Percentiles rank a stretch among this genome's conserved stretches.
phyloP scores from a whole-genome alignment of 805 yeast genomes.

The Zygosaccharomyces lentus region DNA sequence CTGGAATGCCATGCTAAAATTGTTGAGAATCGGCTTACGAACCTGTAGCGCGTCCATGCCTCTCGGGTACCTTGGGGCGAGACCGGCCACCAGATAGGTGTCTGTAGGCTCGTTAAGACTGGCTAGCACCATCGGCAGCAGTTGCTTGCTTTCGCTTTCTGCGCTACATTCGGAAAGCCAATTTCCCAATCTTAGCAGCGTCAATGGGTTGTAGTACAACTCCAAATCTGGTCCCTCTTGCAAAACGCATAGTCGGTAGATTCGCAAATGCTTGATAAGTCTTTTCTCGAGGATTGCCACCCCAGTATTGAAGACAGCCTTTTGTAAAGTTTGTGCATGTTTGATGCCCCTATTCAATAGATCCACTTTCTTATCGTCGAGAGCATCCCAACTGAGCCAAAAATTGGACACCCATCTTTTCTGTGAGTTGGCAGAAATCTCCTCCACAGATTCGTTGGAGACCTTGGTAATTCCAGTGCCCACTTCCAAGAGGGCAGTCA shows the following conservation, averaged over 20 bases:
- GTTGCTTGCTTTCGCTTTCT: conserved; percentile 59
- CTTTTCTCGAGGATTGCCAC: conserved; percentile 83
- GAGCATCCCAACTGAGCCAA: conserved; percentile 66
- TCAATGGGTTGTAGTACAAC: conserved; percentile 79
- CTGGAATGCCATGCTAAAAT: conserved; percentile 88
- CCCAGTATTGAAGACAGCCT: conserved; percentile 80
- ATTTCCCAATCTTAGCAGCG: conserved; percentile 74
- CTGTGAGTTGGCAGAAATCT: conserved; percentile 42
- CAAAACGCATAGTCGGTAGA: conserved; percentile 80
- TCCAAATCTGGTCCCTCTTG: conserved; percentile 83
- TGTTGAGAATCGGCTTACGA: conserved; percentile 55
- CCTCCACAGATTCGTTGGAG: conserved; percentile 19
- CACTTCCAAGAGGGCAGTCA: conserved; percentile 77
- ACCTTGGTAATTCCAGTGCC: conserved; percentile 38
- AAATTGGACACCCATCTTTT: conserved; percentile 71
- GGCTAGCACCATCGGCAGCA: conserved; percentile 82
- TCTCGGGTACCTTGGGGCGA: conserved; percentile 76
- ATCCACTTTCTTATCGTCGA: conserved; percentile 42
- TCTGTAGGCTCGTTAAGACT: conserved; percentile 67
- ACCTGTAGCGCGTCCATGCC: conserved; percentile 35
- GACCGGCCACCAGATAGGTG: conserved; percentile 82
- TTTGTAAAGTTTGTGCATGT: conserved; percentile 79
- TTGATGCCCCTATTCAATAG: conserved; percentile 53
- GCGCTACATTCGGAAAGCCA: conserved; percentile 91
- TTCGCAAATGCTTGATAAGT: conserved; percentile 68